Conservation (phyloP, 148 eudicot species). For the Vaccinium darrowii region DNA sequence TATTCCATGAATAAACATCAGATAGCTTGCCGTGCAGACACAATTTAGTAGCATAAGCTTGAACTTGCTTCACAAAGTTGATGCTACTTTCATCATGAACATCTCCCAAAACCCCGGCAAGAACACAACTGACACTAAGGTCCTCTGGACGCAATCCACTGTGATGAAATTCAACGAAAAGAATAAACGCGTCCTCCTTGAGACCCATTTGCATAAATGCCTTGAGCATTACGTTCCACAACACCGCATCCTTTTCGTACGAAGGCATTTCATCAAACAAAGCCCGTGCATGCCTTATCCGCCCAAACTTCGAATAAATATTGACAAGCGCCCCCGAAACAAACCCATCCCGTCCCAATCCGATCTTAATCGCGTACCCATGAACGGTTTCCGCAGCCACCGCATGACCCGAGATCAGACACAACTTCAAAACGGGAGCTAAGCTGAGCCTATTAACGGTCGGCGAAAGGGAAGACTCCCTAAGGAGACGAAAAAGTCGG, state of each 20-base stretch:
- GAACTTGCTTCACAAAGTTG: slow-evolving; percentile 21
- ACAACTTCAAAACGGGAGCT: slow-evolving; percentile 28
- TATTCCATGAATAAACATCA: slow-evolving; percentile 26
- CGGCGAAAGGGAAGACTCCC: neutral
- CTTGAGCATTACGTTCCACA: slow-evolving; percentile 32
- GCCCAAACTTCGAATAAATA: slow-evolving; percentile 21
- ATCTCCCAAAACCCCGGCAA: slow-evolving; percentile 13
- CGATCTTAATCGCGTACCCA: slow-evolving; percentile 25
- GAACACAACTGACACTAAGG: slow-evolving; percentile 18
- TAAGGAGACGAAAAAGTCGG: slow-evolving; percentile 18
- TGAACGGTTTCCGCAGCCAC: slow-evolving; percentile 21
- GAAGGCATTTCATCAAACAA: slow-evolving; percentile 24
- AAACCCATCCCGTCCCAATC: slow-evolving; percentile 25
- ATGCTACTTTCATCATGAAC: neutral
- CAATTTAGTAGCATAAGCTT: slow-evolving; percentile 23
- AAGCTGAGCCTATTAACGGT: slow-evolving; percentile 15
- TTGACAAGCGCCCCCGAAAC: slow-evolving; percentile 31
- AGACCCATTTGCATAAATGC: slow-evolving; percentile 14
- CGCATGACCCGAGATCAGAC: slow-evolving; percentile 17
- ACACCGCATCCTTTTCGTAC: slow-evolving; percentile 23
- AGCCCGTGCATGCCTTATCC: slow-evolving; percentile 17
- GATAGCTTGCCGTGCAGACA: slow-evolving; percentile 7
- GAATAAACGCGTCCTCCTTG: slow-evolving; percentile 15
- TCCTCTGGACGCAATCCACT: slow-evolving; percentile 17
- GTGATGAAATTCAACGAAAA: slow-evolving; percentile 24